These are phyloP conservation scores for Candida golubevii DNA, from an alignment of 805 yeast genomes.

Conservation along the genomic window DNA sequence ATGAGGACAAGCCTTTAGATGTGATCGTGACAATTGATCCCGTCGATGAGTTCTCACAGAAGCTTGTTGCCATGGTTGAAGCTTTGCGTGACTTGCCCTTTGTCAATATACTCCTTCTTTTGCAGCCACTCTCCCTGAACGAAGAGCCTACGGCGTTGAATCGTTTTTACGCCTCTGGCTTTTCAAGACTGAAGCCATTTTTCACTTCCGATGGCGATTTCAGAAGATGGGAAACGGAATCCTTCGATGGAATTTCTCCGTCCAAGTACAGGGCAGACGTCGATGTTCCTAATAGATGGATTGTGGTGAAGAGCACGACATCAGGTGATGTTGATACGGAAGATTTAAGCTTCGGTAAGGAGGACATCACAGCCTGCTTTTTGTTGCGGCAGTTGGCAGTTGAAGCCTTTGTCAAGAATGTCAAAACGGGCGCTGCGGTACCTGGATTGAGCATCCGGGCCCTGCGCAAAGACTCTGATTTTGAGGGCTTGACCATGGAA, in stretches of 20 bases:
- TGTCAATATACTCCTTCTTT: constrained; percentile 48
- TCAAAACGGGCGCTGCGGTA: constrained; percentile 35
- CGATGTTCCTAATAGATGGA: constrained; percentile 66
- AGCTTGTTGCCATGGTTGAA: constrained; percentile 43
- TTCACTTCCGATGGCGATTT: constrained; percentile 27
- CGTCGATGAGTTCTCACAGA: constrained; percentile 62
- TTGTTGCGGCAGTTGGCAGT: constrained; percentile 52
- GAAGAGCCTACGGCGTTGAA: constrained; percentile 43
- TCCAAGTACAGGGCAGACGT: constrained; percentile 31
- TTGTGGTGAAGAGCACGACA: constrained; percentile 49
- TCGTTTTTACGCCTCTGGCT: constrained; percentile 53
- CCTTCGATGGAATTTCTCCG: background rate
- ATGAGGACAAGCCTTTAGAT: constrained; percentile 41
- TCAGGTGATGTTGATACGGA: constrained; percentile 49
- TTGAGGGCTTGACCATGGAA: constrained; percentile 70
- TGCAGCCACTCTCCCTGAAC: constrained; percentile 52
- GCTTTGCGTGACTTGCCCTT: constrained; percentile 43
- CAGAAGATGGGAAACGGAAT: background rate
- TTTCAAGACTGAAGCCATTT: constrained; percentile 27
- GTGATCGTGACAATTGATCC: constrained; percentile 69
- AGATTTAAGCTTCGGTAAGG: constrained; percentile 40
- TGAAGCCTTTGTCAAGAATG: constrained; percentile 65
- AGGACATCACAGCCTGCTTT: constrained; percentile 33
- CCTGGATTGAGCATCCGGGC: constrained; percentile 51
- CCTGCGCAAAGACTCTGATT: constrained; percentile 8